Conservation (phyloP, 2,329 filamentous ascomycete genomes). For the Fusarium sp. region DNA sequence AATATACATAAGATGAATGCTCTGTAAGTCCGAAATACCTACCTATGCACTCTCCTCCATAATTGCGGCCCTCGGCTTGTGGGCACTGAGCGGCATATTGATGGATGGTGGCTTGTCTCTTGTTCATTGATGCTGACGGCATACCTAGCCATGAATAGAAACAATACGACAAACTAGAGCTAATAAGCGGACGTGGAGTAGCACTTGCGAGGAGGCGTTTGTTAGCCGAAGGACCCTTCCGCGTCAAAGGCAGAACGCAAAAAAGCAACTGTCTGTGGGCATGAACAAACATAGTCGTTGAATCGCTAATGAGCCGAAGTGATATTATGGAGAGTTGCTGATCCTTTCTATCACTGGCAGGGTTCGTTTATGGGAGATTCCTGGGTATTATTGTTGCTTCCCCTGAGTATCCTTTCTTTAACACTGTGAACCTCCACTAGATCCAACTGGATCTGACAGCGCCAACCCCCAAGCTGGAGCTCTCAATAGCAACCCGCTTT, state of each 20-base stretch:
- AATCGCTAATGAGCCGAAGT: not conserved
- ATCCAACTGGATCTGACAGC: slow-evolving; percentile 26
- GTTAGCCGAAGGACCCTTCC: slow-evolving; percentile 17
- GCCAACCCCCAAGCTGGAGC: slow-evolving; percentile 25
- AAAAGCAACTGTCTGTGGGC: not conserved
- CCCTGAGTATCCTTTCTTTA: slow-evolving; percentile 12
- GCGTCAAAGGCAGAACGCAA: slow-evolving; percentile 1
- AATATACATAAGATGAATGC: slow-evolving; percentile 14
- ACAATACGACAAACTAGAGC: slow-evolving; percentile 21
- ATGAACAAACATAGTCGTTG: not conserved
- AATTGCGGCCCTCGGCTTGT: slow-evolving; percentile 15
- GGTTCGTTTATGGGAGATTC: slow-evolving; percentile 3
- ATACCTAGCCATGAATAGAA: slow-evolving; percentile 36
- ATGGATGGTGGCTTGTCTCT: slow-evolving; percentile 10
- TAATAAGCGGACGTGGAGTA: slow-evolving; percentile 15
- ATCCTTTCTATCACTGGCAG: slow-evolving; percentile 27
- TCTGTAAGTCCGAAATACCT: not conserved
- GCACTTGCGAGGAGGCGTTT: slow-evolving; percentile 3
- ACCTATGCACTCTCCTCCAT: slow-evolving; percentile 10
- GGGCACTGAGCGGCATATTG: slow-evolving; percentile 5
- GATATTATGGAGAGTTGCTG: slow-evolving; percentile 21
- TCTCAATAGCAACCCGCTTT: slow-evolving; percentile 8
- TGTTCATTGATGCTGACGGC: slow-evolving; percentile 4
- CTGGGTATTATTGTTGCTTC: not conserved
- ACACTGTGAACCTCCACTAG: slow-evolving; percentile 31